Evolutionary conservation across 768 basidiomycete species (phyloP), one percentile per base, ranked within the genome.

Genomic region (Postia placenta): DNA sequence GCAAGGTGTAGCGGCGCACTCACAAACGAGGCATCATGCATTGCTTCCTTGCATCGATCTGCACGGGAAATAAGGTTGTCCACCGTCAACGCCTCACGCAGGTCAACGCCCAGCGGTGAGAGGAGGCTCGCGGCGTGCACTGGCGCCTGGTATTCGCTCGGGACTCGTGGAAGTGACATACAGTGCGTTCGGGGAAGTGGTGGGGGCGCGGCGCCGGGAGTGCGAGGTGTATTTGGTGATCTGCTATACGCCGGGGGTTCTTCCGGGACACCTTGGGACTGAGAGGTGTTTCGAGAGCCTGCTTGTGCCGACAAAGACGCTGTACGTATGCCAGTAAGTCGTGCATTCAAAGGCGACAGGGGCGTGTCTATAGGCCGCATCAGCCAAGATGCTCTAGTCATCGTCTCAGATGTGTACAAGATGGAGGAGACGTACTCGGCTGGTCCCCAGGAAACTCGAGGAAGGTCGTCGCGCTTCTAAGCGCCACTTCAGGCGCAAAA

Each of bases 1-100:
- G 30, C 5, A n/a, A 20, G 11, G 36, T 42, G 19, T 24, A 17
- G n/a, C 35, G 23, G 20, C 2, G 9, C 27, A 53, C 53, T 42
- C 44, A 57, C 56, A 43, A 54, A 19, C 1, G 56, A 51, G 11
- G 56, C 53, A 33, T 48, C 50, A 20, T 49, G 47, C 30, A 51
- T 46, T 15, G 47, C 51, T 35, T 54, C 56, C 1, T 50, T 38
- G 23, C 53, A 54, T 26, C 26, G 30, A 33, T 57, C 53, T 17
- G 53, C 53, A 14, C 53, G 47, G 25, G 44, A 24, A 22, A 37
- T 35, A 30, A 57, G 49, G 41, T 52, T 43, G 15, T 52, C 48
- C 22, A 52, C 41, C 17, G 48, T 41, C n/a, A 57, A 40, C 22
- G 49, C 49, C 4, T 36, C 12, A 14, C 53, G 38, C 23, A 57